A percentile compares a stretch with the other conserved stretches of the same genome.
phyloP scores from a whole-genome alignment of 768 basidiomycete species.

The Rhizopogon salebrosus region DNA sequence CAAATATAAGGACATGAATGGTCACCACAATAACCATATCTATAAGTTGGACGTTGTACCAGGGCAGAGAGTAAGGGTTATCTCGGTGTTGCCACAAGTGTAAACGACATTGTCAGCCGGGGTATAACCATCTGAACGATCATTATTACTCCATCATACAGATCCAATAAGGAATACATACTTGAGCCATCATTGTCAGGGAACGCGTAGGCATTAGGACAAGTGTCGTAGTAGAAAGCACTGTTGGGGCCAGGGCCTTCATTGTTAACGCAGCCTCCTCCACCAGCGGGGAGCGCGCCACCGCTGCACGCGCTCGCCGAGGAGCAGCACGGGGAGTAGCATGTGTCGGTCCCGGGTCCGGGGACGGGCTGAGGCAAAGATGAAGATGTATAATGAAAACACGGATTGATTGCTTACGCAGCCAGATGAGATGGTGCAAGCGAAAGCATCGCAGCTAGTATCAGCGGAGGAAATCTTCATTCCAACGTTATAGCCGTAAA shows the following conservation, averaged over 20 bases:
- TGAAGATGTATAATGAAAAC: slow-evolving; percentile 1
- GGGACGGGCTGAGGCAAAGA: slow-evolving; percentile 19
- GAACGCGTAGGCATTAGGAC: slow-evolving; percentile 28
- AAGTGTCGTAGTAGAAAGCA: slow-evolving; percentile 21
- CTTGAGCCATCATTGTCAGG: slow-evolving; percentile 27
- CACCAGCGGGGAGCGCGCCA: slow-evolving; percentile 22
- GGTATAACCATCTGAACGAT: slow-evolving; percentile 14
- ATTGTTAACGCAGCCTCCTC: slow-evolving; percentile 23
- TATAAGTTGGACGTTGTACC: slow-evolving; percentile 14
- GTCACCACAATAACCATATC: neutral
- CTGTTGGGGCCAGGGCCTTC: slow-evolving; percentile 27
- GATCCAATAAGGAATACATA: slow-evolving; percentile 6
- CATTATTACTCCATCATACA: neutral
- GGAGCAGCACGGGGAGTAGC: slow-evolving; percentile 26
- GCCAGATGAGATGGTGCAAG: slow-evolving; percentile 26
- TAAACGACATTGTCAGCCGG: slow-evolving; percentile 26
- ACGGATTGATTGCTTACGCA: slow-evolving; percentile 17
- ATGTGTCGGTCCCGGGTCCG: slow-evolving; percentile 17
- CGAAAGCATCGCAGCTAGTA: slow-evolving; percentile 19
- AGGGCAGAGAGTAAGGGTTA: slow-evolving; percentile 27
- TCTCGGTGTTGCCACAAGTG: slow-evolving; percentile 21
- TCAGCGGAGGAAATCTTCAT: slow-evolving; percentile 29
- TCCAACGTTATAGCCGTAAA: slow-evolving; percentile 29
- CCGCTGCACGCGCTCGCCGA: slow-evolving; percentile 20
- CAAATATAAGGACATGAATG: neutral